Evolutionary conservation across 495 filamentous ascomycete species (phyloP), one percentile per base, ranked within the genome.

Genomic region (Podospora conica): DNA sequence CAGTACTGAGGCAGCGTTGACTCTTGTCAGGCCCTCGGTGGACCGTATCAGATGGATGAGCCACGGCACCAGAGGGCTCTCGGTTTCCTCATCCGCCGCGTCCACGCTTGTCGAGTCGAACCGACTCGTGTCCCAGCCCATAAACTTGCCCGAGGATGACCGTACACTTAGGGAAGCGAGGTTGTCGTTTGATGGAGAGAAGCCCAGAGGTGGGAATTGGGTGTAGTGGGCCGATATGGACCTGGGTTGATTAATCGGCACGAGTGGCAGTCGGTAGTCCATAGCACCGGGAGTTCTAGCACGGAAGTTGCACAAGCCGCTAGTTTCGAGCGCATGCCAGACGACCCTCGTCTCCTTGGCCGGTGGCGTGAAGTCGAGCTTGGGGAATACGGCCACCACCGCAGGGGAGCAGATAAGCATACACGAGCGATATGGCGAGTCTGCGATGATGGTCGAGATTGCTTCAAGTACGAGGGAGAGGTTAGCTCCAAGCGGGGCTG

Each of bases 41-140:
- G 84, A 84, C 68, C 91, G 83, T 25, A 89, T 82, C 15, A 91
- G 73, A 62, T 86, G 81, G 27, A 97, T 84, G 12, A 98, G 85
- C 90, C 92, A 97, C 11, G 88, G 86, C 53, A 96, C 84, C 11
- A 98, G 76, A 21, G 89, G 85, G 65, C 86, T 96, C 68, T 96
- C 94, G 18, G 87, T 84, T 9, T 92, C 87, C 55, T 89, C 87
- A 1, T 77, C 64, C 9, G 82, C 73, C 2, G 65, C 31, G 3
- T 78, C 75, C 10, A 61, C 68, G 25, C 69, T 71, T 1, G 64
- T 67, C 8, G 73, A 61, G 23, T 79, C 78, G 15, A 64, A 57
- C 57, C 73, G 53, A 66, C 69, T 21, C 60, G 71, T 11, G 66
- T 73, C 67, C 73, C 67, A 61, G 15, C 67, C 74, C 22, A 69